A percentile compares a stretch with the other conserved stretches of the same genome.
Conservation (phyloP, 257 asterid genomes). For the Nicotiana noctiflora region DNA sequence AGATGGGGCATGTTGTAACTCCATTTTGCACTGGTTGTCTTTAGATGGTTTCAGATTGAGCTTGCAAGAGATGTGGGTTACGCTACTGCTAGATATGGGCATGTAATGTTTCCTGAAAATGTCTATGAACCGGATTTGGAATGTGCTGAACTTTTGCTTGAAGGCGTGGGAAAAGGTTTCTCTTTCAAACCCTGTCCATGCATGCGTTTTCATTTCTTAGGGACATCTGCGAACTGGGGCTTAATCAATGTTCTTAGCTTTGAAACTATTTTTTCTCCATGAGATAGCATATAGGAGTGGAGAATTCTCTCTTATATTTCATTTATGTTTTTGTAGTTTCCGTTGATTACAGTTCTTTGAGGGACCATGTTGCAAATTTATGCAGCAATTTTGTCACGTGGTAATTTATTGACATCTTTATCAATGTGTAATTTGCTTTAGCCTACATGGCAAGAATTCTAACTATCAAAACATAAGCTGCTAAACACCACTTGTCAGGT, state of each 20-base stretch:
- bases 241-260: neutral
- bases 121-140: conserved; percentile 92
- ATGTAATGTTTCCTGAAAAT: conserved; percentile 98
- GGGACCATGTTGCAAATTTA: neutral
- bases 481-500: neutral
- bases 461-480: neutral
- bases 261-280: neutral
- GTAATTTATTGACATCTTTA: neutral
- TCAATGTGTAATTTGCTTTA: neutral
- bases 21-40: conserved; percentile 34
- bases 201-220: neutral
- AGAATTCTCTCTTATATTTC: neutral
- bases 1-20: conserved; percentile 20
- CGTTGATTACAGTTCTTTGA: neutral
- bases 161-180: conserved; percentile 91
- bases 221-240: neutral
- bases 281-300: neutral
- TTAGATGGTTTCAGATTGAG: conserved; percentile 95
- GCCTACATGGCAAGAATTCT: neutral
- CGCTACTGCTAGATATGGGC: conserved; percentile 93
- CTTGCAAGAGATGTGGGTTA: conserved; percentile 96
- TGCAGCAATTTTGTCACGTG: neutral
- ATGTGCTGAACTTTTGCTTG: conserved; percentile 82
- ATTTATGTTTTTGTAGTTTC: neutral
- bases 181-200: conserved; percentile 6